These are phyloP conservation scores for Fomitopsis betulina DNA, from an alignment of 1,284 basidiomycete species.

Conservation along the genomic window DNA sequence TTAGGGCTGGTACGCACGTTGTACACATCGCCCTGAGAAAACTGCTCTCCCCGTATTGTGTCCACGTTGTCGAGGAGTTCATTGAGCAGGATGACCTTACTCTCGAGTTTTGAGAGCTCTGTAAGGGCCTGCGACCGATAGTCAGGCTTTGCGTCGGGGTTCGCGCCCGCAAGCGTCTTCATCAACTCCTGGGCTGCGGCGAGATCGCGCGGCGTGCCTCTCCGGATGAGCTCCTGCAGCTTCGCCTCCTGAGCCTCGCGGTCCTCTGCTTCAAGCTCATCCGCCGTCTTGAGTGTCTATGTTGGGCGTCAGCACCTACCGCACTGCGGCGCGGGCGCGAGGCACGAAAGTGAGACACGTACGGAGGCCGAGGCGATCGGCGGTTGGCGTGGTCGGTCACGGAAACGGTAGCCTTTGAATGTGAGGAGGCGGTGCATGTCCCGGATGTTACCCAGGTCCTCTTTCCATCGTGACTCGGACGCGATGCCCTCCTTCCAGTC, in stretches of 20 bases:
- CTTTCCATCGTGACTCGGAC: constrained; percentile 86
- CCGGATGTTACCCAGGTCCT: constrained; percentile 94
- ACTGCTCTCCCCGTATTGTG: constrained; percentile 58
- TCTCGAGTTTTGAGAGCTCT: constrained; percentile 93
- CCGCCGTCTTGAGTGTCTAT: constrained; percentile 89
- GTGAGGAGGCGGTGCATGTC: constrained; percentile 96
- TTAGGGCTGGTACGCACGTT: constrained; percentile 51
- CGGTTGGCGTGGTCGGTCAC: constrained; percentile 49
- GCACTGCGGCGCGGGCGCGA: neutral
- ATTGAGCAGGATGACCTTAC: constrained; percentile 90
- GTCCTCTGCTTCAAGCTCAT: constrained; percentile 96
- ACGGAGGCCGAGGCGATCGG: constrained; percentile 47
- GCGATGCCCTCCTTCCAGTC: constrained; percentile 97
- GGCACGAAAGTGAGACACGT: constrained; percentile 2
- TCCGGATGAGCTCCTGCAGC: constrained; percentile 94
- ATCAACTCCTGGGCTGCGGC: constrained; percentile 97
- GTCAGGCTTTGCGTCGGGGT: constrained; percentile 92
- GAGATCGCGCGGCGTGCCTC: constrained; percentile 94
- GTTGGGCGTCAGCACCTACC: neutral
- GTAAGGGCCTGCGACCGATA: constrained; percentile 86
- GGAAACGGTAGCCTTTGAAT: constrained; percentile 96
- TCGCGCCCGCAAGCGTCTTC: constrained; percentile 93
- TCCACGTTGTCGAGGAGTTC: constrained; percentile 97
- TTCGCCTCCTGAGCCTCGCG: constrained; percentile 94
- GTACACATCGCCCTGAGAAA: constrained; percentile 90